Evolutionary conservation across 2,329 filamentous ascomycete species (phyloP).

Genomic region (Decorospora gaudefroyi): DNA sequence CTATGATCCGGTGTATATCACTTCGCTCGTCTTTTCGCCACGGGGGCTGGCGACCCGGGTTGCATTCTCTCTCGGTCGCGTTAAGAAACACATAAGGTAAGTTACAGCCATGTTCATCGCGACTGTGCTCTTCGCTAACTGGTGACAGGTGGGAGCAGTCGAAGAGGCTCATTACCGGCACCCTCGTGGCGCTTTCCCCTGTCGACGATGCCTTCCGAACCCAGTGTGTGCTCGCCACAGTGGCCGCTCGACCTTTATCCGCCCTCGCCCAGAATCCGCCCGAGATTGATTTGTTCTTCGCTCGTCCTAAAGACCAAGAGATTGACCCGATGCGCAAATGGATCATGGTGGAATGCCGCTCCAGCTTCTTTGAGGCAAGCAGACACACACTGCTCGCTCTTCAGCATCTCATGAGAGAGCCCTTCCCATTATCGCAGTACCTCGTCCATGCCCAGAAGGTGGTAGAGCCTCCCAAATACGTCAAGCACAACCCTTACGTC

Average conservation of each 20-base stretch:
- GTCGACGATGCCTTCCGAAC: constrained; percentile 64
- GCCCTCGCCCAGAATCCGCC: constrained; percentile 69
- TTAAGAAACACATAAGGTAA: constrained; percentile 64
- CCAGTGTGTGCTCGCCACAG: constrained; percentile 69
- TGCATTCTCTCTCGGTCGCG: constrained; percentile 69
- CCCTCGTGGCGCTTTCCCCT: constrained; percentile 60
- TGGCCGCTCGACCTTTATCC: constrained; percentile 70
- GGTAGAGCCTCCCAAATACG: constrained; percentile 58
- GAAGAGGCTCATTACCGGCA: constrained; percentile 60
- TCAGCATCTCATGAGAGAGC: constrained; percentile 65
- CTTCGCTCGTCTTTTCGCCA: constrained; percentile 65
- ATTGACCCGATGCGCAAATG: constrained; percentile 72
- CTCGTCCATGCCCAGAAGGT: constrained; percentile 57
- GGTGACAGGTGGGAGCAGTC: constrained; percentile 62
- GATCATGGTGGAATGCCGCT: constrained; percentile 77
- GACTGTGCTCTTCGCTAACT: neutral
- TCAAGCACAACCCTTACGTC: constrained; percentile 55
- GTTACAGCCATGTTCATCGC: neutral
- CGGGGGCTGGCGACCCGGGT: constrained; percentile 69
- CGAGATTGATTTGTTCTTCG: constrained; percentile 76
- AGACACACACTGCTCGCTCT: constrained; percentile 74
- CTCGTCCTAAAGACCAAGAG: constrained; percentile 61
- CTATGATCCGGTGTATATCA: constrained; percentile 63
- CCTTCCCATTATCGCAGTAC: constrained; percentile 66
- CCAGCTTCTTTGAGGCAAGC: constrained; percentile 76